Evolutionary conservation across 352 stramenopile species (phyloP).

Genomic region (Pythium rishiriense): DNA sequence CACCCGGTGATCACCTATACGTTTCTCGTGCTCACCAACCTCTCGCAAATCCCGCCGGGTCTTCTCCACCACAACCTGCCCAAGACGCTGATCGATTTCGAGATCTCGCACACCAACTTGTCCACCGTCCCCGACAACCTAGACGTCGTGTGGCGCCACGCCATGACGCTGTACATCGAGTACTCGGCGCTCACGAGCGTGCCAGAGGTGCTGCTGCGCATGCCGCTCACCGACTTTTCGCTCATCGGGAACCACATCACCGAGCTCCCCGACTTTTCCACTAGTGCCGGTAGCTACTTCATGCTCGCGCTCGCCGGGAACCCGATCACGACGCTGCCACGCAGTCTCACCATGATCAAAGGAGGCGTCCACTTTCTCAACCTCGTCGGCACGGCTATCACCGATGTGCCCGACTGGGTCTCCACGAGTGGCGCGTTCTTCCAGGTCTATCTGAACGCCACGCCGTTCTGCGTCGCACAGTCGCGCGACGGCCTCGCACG

Average conservation of each 20-base stretch:
- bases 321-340: not conserved
- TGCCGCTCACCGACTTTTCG: constrained; percentile 4
- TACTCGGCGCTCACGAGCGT: not conserved
- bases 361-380: not conserved
- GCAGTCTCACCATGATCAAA: not conserved
- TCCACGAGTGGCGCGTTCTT: not conserved
- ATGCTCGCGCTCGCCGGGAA: constrained; percentile 6
- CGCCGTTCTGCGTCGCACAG: constrained; percentile 10
- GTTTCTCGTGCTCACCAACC: constrained; percentile 8
- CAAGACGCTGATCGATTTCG: constrained; percentile 4
- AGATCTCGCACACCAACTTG: constrained; percentile 13
- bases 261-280: not conserved
- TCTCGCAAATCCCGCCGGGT: constrained; percentile 1
- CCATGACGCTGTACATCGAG: constrained; percentile 16
- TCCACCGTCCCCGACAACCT: not conserved
- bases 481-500: not conserved
- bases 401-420: not conserved
- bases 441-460: not conserved
- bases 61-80: constrained; percentile 1
- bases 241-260: constrained; percentile 12
- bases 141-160: not conserved
- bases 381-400: not conserved
- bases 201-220: not conserved
- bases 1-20: constrained; percentile 10
- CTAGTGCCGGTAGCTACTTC: not conserved